A percentile compares a stretch with the other conserved stretches of the same genome.
Conservation (phyloP, 2,329 filamentous ascomycete species). For the Fusarium annulatum region DNA sequence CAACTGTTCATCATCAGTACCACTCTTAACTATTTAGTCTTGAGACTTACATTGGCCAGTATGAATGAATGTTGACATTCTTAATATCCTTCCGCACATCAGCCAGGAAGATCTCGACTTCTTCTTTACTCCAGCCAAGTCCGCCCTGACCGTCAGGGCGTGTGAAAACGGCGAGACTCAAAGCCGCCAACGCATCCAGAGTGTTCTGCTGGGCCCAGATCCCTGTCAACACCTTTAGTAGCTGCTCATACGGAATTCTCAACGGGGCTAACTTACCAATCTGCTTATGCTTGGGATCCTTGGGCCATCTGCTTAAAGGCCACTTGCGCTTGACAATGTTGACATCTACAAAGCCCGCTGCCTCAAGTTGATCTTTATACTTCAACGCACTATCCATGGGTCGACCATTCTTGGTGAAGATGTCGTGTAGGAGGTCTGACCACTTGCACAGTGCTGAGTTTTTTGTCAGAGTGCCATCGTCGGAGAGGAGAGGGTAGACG, state of each 20-base stretch:
- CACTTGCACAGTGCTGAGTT: slow-evolving; percentile 12
- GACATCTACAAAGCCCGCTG: slow-evolving; percentile 7
- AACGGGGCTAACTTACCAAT: not conserved
- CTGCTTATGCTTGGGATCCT: slow-evolving; percentile 32
- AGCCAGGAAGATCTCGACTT: not conserved
- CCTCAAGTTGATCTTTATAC: slow-evolving; percentile 23
- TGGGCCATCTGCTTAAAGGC: slow-evolving; percentile 17
- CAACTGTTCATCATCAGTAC: too few species aligned
- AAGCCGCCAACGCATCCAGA: not conserved
- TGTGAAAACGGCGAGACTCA: not conserved
- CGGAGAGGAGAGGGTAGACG: slow-evolving; percentile 18
- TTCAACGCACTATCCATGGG: not conserved
- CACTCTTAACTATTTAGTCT: too few species aligned
- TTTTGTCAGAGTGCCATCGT: not conserved
- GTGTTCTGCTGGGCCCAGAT: not conserved
- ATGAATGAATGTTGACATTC: not conserved
- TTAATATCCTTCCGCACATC: not conserved
- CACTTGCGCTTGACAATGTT: slow-evolving; percentile 13
- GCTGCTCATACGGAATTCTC: rapidly evolving
- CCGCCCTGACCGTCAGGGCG: not conserved
- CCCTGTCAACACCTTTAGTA: not conserved
- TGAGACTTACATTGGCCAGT: slow-evolving; percentile 6
- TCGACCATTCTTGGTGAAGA: not conserved
- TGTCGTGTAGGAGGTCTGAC: not conserved
- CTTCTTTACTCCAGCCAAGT: not conserved